A percentile compares a stretch with the other conserved stretches of the same genome.
Conservation (phyloP, 345 rosid genomes). For the Sonneratia alba region DNA sequence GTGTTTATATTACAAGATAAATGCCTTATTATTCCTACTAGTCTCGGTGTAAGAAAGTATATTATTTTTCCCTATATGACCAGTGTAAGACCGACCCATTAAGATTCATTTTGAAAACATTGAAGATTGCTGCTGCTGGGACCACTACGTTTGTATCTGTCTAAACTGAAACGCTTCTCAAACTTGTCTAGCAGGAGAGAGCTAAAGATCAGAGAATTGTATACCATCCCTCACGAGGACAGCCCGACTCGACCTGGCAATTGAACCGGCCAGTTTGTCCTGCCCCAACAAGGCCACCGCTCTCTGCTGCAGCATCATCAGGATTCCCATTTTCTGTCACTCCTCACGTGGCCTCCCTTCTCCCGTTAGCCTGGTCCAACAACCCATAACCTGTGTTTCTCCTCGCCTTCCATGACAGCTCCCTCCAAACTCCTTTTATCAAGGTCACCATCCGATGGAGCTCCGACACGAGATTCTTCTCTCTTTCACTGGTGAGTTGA, state of each 20-base stretch:
- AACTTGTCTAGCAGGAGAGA: conserved; percentile 41
- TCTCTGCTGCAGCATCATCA: conserved; percentile 98
- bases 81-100: neutral
- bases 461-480: neutral
- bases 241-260: conserved; percentile 64
- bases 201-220: conserved; percentile 32
- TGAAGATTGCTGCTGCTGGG: neutral
- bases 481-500: neutral
- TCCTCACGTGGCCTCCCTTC: conserved; percentile 44
- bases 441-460: neutral
- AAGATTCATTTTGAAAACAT: neutral
- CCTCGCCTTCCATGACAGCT: conserved; percentile 10
- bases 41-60: too few relatives aligned
- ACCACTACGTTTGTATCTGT: neutral
- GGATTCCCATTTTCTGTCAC: conserved; percentile 81
- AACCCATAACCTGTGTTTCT: conserved; percentile 28
- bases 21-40: neutral
- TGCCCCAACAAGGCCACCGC: conserved; percentile 38
- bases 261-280: conserved; percentile 44
- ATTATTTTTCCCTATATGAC: neutral
- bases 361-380: conserved; percentile 30
- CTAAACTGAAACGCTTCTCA: neutral
- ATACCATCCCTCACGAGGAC: conserved; percentile 32
- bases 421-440: conserved; percentile 21
- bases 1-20: neutral